These are phyloP conservation scores for Solioccasus polychromus DNA, from an alignment of 768 basidiomycete species.

Conservation along the genomic window DNA sequence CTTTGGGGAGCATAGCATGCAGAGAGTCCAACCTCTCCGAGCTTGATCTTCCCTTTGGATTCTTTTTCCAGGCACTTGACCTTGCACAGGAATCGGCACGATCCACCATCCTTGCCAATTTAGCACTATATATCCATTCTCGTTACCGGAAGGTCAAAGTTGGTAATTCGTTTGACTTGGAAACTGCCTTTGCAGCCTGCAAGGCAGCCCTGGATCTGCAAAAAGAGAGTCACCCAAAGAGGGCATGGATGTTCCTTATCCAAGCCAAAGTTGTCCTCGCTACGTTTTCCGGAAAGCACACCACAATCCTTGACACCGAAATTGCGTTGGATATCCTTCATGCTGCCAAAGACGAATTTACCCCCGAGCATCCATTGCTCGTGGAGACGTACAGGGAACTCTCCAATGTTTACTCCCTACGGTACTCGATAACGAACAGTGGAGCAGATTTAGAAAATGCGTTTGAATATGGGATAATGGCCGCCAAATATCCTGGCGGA, in stretches of 20 bases:
- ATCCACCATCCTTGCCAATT: slow-evolving; percentile 8
- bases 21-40: background rate
- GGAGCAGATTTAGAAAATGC: slow-evolving; percentile 23
- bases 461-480: slow-evolving; percentile 16
- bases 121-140: too few relatives aligned
- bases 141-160: too few relatives aligned
- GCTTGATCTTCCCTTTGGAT: slow-evolving; percentile 15
- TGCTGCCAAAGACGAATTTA: slow-evolving; percentile 7
- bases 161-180: slow-evolving; percentile 15
- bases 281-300: slow-evolving; percentile 4
- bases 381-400: slow-evolving; percentile 13
- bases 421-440: slow-evolving; percentile 10
- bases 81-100: slow-evolving; percentile 6
- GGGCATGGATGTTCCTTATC: slow-evolving; percentile 10
- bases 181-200: slow-evolving; percentile 19
- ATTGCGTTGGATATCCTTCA: slow-evolving; percentile 15
- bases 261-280: slow-evolving; percentile 20
- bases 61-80: slow-evolving; percentile 18
- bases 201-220: slow-evolving; percentile 11
- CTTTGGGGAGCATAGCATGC: slow-evolving; percentile 8
- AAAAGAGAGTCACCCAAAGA: slow-evolving; percentile 13
- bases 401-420: slow-evolving; percentile 5
- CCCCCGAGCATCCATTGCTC: slow-evolving; percentile 8
- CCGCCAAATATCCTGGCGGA: slow-evolving; percentile 18
- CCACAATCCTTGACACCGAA: slow-evolving; percentile 16